Percentiles rank a stretch among this genome's conserved stretches.
These are phyloP conservation scores for Leishmania tropica DNA, from an alignment of 208 protist species.

Conservation along the genomic window DNA sequence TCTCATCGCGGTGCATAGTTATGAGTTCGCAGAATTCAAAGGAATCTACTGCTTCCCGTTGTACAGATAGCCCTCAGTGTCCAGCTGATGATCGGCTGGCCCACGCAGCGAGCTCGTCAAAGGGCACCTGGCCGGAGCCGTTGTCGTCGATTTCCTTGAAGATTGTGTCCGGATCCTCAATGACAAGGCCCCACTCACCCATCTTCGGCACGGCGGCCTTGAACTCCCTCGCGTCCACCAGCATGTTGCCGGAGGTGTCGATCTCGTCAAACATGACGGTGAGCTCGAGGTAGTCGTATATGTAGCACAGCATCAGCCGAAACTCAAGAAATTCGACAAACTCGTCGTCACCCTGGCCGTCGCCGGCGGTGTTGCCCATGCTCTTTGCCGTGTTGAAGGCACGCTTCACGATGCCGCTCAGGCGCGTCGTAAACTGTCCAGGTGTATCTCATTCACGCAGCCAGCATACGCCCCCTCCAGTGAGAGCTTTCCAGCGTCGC, in stretches of 20 bases:
- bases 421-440: slow-evolving; percentile 60
- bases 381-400: slow-evolving; percentile 81
- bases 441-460: too few relatives aligned
- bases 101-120: slow-evolving; percentile 85
- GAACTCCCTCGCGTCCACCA: slow-evolving; percentile 75
- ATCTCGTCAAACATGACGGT: slow-evolving; percentile 86
- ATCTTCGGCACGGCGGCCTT: slow-evolving; percentile 59
- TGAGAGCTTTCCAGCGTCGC: slow-evolving; percentile 54
- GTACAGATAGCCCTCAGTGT: slow-evolving; percentile 51
- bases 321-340: slow-evolving; percentile 78
- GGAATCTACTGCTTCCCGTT: background rate
- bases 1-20: background rate
- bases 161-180: slow-evolving; percentile 50
- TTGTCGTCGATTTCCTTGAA: slow-evolving; percentile 82
- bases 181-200: slow-evolving; percentile 56
- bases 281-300: slow-evolving; percentile 71
- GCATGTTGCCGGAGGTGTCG: slow-evolving; percentile 71
- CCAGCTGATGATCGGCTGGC: slow-evolving; percentile 17
- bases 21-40: background rate
- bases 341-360: slow-evolving; percentile 34
- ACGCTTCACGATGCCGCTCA: slow-evolving; percentile 75
- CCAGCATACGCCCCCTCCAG: too few relatives aligned
- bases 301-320: slow-evolving; percentile 79
- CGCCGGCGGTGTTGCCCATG: slow-evolving; percentile 41
- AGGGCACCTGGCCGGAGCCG: slow-evolving; percentile 68